phyloP scores from a whole-genome alignment of 768 basidiomycete species.

The Collybia sp. region DNA sequence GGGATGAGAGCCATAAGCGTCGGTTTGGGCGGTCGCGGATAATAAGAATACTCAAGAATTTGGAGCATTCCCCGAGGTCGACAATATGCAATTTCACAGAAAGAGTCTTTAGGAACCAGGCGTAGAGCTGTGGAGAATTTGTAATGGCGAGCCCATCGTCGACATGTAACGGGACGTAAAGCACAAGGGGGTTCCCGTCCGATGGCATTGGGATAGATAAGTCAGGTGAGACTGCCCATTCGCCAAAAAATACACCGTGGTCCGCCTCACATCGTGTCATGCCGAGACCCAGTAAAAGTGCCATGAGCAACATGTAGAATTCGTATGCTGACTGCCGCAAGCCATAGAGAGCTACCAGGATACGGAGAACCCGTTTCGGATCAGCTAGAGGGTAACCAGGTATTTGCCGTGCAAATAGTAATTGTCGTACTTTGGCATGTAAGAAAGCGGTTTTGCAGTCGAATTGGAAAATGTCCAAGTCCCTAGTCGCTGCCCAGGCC shows the following conservation, averaged over 20 bases:
- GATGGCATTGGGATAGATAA: constrained; percentile 10
- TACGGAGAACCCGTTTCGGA: constrained; percentile 5
- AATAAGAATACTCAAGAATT: constrained; percentile 8
- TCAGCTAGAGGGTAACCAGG: constrained; percentile 13
- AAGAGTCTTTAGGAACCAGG: constrained; percentile 11
- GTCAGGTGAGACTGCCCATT: constrained; percentile 11
- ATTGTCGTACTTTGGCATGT: constrained; percentile 14
- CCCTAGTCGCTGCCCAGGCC: too few species aligned
- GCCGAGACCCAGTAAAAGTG: constrained; percentile 8
- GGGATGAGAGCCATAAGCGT: constrained; percentile 9
- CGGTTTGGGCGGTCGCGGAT: constrained; percentile 3
- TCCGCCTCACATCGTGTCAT: constrained; percentile 17
- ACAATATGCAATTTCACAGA: not conserved
- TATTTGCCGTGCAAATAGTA: constrained; percentile 13
- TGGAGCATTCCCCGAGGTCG: too few species aligned
- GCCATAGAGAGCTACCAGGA: constrained; percentile 26
- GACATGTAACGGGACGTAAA: constrained; percentile 20
- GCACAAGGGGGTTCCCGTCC: constrained; percentile 5
- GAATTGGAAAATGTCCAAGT: constrained; percentile 20
- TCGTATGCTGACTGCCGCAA: constrained; percentile 22
- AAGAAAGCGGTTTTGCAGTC: constrained; percentile 24
- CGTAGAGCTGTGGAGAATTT: constrained; percentile 11
- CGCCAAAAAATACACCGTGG: constrained; percentile 16
- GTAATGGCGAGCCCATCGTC: constrained; percentile 17
- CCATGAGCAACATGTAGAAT: constrained; percentile 15